Base-by-base conservation (phyloP, 768 basidiomycete genomes). In the Lentinula edodes region DNA sequence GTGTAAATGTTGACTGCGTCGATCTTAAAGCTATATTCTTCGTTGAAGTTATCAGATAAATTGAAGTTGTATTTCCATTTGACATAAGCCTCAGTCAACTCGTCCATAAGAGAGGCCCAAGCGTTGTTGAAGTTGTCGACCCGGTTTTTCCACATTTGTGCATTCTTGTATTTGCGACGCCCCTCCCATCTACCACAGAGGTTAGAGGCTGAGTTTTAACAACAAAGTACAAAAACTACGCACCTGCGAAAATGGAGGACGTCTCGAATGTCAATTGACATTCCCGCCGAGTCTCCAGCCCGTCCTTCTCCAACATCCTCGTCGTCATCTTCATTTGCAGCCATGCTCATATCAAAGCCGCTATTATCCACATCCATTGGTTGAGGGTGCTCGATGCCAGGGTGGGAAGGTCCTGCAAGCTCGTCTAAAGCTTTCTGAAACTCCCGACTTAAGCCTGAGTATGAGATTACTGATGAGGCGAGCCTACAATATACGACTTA, bases 1-100 rank as follows among this genome's bases (percentile, higher is more conserved):
- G 45, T 57, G 48, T 68, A 67, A 5, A 68, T 51, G 43, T 67
- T 64, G n/a, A 67, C 35, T 32, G 60, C 63, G 8, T 60, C 45
- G 28, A 68, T 64, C 15, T 9, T 41, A 16, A 41, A 41, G 39
- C 39, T 16, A 41, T 10, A 41, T 9, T 41, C 15, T 9, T 16
- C 5, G 13, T 32, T 53, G 52, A 67, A 65, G 35, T 56, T 38
- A 23, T 62, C 62, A 28, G 58, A 12, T 18, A n/a, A 45, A 15
- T 46, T 20, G 23, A 23, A n/a, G 45, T 46, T 28, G 61, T 64
- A 61, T 35, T 54, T 64, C 64, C 63, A 65, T 7, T 5, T 7
- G 10, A 61, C 7, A 48, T 64, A 65, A 5, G 55, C 60, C 7
- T 61, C 53, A n/a, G 38, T 45, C 6, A 66, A 2, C 2, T n/a